phyloP scores from a whole-genome alignment of 371 early-diverging fungal genomes.

The Actinomucor elegans region DNA sequence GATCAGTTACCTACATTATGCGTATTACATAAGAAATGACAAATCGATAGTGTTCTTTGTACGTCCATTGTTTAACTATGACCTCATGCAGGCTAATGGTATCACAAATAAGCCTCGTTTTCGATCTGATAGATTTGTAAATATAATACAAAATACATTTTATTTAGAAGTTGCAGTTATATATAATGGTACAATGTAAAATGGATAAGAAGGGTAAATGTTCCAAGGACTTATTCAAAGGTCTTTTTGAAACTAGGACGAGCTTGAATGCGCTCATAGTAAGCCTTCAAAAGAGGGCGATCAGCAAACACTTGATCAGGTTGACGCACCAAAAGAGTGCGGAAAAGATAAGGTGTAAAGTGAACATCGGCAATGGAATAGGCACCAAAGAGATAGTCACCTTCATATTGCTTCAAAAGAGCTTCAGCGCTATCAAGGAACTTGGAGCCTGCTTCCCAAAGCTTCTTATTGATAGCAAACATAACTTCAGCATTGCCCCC shows the following conservation, averaged over 20 bases:
- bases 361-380: conserved; percentile 38
- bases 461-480: conserved; percentile 22
- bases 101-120: too few species aligned
- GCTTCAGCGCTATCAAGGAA: conserved; percentile 35
- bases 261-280: conserved; percentile 30
- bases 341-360: conserved; percentile 29
- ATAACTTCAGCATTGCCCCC: conserved; percentile 16
- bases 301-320: conserved; percentile 30
- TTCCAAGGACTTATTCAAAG: conserved; percentile 22
- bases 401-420: conserved; percentile 10
- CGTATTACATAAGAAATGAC: too few species aligned
- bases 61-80: too few species aligned
- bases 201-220: too few species aligned
- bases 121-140: too few species aligned
- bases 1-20: too few species aligned
- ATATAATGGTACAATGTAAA: too few species aligned
- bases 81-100: too few species aligned
- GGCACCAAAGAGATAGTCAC: conserved; percentile 28
- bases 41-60: too few species aligned
- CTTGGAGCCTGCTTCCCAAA: conserved; percentile 21
- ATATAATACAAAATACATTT: too few species aligned
- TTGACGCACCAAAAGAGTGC: conserved; percentile 20
- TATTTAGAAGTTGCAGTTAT: too few species aligned
- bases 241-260: conserved; percentile 32
- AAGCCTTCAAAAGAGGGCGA: conserved; percentile 28